Percentiles rank a stretch among this genome's conserved stretches.
Conservation (phyloP, 768 basidiomycete species). For the Holtermanniella nyarrowii region DNA sequence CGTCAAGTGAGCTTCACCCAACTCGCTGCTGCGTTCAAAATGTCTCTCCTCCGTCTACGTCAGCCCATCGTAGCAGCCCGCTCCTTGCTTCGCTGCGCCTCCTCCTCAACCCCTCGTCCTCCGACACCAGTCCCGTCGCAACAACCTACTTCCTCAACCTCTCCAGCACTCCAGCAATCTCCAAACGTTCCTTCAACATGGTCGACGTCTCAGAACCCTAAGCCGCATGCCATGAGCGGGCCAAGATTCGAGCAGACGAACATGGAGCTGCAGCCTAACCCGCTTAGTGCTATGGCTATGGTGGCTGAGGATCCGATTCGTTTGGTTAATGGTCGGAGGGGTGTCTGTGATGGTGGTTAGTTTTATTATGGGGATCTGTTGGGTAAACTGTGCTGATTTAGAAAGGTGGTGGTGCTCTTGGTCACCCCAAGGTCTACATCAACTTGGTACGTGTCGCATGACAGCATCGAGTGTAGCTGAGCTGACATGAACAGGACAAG, state of each 20-base stretch:
- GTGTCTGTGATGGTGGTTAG: constrained; percentile 91
- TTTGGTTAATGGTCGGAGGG: constrained; percentile 69
- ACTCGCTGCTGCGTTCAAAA: no score
- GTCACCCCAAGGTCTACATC: constrained; percentile 86
- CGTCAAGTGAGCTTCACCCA: no score
- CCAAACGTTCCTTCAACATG: constrained; percentile 75
- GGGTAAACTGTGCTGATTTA: neutral
- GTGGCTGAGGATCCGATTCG: constrained; percentile 76
- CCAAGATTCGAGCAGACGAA: constrained; percentile 88
- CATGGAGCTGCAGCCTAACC: constrained; percentile 77
- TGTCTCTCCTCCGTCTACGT: neutral
- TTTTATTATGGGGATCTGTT: constrained; percentile 6
- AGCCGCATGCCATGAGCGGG: constrained; percentile 43
- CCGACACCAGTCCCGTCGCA: constrained; percentile 10
- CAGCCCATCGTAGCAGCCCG: neutral
- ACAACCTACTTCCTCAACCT: constrained; percentile 18
- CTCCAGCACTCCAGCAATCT: constrained; percentile 49
- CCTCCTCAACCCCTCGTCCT: constrained; percentile 16
- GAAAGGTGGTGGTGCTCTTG: constrained; percentile 81
- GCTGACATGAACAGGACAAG: constrained; percentile 56
- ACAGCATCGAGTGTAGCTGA: neutral
- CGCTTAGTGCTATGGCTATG: constrained; percentile 83
- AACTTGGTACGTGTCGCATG: constrained; percentile 59
- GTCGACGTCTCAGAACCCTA: constrained; percentile 68
- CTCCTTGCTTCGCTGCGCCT: neutral